phyloP scores from a whole-genome alignment of 2,329 filamentous ascomycete species.

The Ampelomyces quisqualis region DNA sequence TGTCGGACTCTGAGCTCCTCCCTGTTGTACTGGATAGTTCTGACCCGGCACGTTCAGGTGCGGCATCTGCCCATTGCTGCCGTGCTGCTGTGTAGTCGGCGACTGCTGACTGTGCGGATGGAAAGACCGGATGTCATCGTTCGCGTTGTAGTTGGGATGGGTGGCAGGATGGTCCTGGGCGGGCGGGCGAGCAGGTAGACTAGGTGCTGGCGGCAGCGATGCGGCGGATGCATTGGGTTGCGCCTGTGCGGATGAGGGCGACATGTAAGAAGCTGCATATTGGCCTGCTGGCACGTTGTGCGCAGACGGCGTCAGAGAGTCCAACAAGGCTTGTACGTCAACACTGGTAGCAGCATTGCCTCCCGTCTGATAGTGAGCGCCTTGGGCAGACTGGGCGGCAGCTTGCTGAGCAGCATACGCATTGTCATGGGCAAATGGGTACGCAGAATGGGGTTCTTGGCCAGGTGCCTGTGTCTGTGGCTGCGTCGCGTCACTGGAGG shows the following conservation, averaged over 20 bases:
- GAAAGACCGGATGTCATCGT: slow-evolving; percentile 53
- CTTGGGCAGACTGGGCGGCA: slow-evolving; percentile 33
- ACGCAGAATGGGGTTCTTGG: slow-evolving; percentile 34
- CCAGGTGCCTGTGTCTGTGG: slow-evolving; percentile 24
- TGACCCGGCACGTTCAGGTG: slow-evolving; percentile 24
- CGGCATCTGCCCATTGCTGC: slow-evolving; percentile 27
- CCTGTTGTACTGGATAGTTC: slow-evolving; percentile 17
- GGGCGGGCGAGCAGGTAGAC: slow-evolving; percentile 51
- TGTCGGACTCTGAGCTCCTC: slow-evolving; percentile 32
- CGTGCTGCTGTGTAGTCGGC: slow-evolving; percentile 33
- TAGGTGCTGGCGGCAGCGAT: slow-evolving; percentile 43
- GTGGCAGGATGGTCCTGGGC: slow-evolving; percentile 52
- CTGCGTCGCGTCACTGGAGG: slow-evolving; percentile 38
- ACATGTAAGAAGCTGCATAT: slow-evolving; percentile 38
- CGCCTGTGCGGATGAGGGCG: slow-evolving; percentile 31
- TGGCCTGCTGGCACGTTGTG: slow-evolving; percentile 32
- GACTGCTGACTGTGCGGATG: slow-evolving; percentile 50
- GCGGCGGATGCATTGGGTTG: slow-evolving; percentile 40
- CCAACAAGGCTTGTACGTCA: slow-evolving; percentile 51
- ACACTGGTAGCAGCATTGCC: slow-evolving; percentile 38
- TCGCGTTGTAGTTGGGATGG: slow-evolving; percentile 51
- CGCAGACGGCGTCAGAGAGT: slow-evolving; percentile 44
- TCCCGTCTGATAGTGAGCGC: slow-evolving; percentile 30
- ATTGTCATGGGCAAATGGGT: slow-evolving; percentile 40
- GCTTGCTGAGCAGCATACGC: slow-evolving; percentile 35